phyloP scores from a whole-genome alignment of 768 basidiomycete species.

The Termitomyces titanicus region DNA sequence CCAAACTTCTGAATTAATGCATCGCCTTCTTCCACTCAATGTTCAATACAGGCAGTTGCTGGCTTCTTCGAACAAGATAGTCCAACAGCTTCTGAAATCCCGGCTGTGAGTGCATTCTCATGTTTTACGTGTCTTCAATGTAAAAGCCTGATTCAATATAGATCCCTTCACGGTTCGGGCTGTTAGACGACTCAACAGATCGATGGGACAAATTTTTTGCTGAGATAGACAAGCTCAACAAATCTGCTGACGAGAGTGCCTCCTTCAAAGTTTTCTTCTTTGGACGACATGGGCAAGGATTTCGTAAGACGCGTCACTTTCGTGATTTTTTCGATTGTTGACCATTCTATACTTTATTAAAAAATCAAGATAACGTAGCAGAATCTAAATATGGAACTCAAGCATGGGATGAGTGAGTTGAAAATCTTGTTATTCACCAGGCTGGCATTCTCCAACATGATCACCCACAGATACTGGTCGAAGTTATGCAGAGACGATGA shows the following conservation, averaged over 20 bases:
- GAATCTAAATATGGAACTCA: conserved; percentile 53
- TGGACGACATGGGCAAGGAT: conserved; percentile 71
- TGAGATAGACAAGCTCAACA: conserved; percentile 43
- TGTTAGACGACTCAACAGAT: conserved; percentile 44
- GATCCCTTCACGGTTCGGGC: conserved; percentile 60
- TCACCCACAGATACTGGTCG: conserved; percentile 50
- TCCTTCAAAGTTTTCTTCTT: conserved; percentile 65
- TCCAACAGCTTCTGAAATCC: background rate
- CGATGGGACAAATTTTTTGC: conserved; percentile 47
- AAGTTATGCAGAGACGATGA: conserved; percentile 63
- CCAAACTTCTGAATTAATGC: background rate
- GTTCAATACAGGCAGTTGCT: background rate
- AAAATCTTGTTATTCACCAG: background rate
- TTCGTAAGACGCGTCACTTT: conserved; percentile 43
- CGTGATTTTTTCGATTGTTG: background rate
- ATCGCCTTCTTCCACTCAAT: background rate
- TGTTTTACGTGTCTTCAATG: background rate
- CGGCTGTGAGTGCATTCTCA: background rate
- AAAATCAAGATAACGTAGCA: conserved; percentile 63
- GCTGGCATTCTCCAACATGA: too few relatives aligned
- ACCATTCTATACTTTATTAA: background rate
- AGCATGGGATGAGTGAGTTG: conserved; percentile 59
- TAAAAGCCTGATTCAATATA: conserved; percentile 19
- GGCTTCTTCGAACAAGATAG: conserved; percentile 10
- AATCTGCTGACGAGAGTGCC: conserved; percentile 27